A percentile compares a stretch with the other conserved stretches of the same genome.
Evolutionary conservation across 192 early-diverging fungal species (phyloP).

Genomic region (Podila epicladia): DNA sequence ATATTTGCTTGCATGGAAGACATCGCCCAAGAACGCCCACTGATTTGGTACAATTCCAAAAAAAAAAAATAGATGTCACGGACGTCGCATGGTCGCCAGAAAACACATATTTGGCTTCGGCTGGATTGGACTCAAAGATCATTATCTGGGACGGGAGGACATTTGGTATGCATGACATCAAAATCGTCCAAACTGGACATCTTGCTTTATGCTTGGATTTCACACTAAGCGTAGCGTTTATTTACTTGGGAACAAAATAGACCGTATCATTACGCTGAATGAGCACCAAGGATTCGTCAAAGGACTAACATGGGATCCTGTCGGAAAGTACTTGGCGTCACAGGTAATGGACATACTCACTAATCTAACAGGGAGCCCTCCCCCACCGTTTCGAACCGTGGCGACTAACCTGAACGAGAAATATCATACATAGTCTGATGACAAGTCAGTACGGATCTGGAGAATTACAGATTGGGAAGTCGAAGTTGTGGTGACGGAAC

Average conservation of each 20-base stretch:
- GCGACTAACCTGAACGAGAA: no score
- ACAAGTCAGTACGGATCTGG: conserved; percentile 89
- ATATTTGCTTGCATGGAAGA: not conserved
- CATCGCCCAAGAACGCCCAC: not conserved
- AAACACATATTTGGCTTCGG: conserved; percentile 87
- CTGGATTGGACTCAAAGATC: conserved; percentile 85
- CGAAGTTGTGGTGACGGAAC: conserved; percentile 77
- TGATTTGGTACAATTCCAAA: not conserved
- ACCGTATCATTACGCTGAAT: conserved; percentile 70
- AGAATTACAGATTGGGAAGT: conserved; percentile 86
- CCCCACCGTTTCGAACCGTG: not conserved
- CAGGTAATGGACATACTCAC: conserved; percentile 62
- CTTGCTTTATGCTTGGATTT: not conserved
- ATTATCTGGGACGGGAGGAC: conserved; percentile 88
- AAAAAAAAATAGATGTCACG: conserved; percentile 74
- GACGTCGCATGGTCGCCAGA: conserved; percentile 94
- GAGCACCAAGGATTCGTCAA: conserved; percentile 93
- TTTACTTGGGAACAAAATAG: conserved; percentile 30
- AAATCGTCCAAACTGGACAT: not conserved
- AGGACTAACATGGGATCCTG: conserved; percentile 96
- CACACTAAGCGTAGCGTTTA: not conserved
- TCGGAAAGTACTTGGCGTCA: conserved; percentile 90
- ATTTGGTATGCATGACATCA: conserved; percentile 66
- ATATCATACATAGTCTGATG: conserved; percentile 75
- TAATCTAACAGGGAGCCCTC: not conserved